Evolutionary conservation across 148 eudicot genomes (phyloP).

Genomic region (Nyssa sinensis): DNA sequence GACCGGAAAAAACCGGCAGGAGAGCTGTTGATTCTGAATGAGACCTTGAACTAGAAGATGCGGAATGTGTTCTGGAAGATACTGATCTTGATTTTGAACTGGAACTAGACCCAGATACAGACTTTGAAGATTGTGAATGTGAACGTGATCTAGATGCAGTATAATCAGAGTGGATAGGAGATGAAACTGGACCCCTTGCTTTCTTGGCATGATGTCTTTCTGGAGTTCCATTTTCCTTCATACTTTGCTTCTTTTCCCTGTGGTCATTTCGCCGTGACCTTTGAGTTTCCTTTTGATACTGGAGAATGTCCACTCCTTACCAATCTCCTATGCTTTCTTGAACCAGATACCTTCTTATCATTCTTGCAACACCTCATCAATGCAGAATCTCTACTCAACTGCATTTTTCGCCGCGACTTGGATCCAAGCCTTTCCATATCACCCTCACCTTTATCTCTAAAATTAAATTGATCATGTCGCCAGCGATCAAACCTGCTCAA

Average conservation of each 20-base stretch:
- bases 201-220: conserved; percentile 22
- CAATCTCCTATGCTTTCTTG: conserved; percentile 22
- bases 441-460: conserved; percentile 6
- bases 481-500: conserved; percentile 10
- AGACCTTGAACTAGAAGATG: conserved; percentile 6
- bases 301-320: conserved; percentile 17
- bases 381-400: not conserved
- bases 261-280: conserved; percentile 11
- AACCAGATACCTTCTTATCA: conserved; percentile 16
- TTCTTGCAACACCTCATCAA: not conserved
- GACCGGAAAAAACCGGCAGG: no score
- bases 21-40: not conserved
- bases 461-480: conserved; percentile 3
- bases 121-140: conserved; percentile 13
- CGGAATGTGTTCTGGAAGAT: conserved; percentile 7
- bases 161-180: conserved; percentile 24
- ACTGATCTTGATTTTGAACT: conserved; percentile 24
- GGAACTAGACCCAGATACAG: conserved; percentile 21
- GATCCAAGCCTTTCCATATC: conserved; percentile 11
- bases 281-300: conserved; percentile 13
- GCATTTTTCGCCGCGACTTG: conserved; percentile 8
- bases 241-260: not conserved
- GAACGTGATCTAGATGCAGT: conserved; percentile 22
- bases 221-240: not conserved
- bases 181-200: conserved; percentile 26